phyloP scores from a whole-genome alignment of 345 rosid species.

The Murraya koenigii region DNA sequence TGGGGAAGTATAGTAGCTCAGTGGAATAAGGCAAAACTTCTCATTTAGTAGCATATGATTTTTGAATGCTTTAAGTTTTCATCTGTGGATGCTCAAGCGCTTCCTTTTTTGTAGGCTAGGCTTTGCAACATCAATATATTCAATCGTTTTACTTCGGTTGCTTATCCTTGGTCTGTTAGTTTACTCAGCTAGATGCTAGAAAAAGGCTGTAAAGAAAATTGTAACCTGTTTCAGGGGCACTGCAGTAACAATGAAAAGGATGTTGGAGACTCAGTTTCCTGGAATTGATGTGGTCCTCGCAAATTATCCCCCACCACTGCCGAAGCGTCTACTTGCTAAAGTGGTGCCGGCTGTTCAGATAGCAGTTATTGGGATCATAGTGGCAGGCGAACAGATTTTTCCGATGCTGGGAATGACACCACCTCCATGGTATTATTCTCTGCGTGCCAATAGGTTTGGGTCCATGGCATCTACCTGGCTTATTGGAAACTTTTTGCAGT shows the following conservation, averaged over 20 bases:
- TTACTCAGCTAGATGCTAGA: background rate
- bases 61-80: background rate
- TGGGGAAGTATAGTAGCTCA: background rate
- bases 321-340: constrained; percentile 66
- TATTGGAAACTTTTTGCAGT: constrained; percentile 78
- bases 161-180: too few relatives aligned
- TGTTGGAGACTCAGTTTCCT: constrained; percentile 75
- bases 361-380: constrained; percentile 63
- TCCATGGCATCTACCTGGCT: constrained; percentile 89
- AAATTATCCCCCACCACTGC: constrained; percentile 73
- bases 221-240: constrained; percentile 51
- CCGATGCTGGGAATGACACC: constrained; percentile 74
- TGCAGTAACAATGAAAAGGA: constrained; percentile 73
- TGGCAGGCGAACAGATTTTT: constrained; percentile 78
- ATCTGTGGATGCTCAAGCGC: background rate
- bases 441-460: constrained; percentile 82
- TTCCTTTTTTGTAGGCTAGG: background rate
- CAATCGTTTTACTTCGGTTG: background rate
- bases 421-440: constrained; percentile 67
- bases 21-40: background rate
- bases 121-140: background rate
- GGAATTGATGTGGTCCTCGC: constrained; percentile 75
- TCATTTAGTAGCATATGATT: background rate
- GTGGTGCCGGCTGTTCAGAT: constrained; percentile 65
- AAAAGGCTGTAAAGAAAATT: background rate